phyloP scores from a whole-genome alignment of 805 yeast genomes.

The Candida nanaspora region DNA sequence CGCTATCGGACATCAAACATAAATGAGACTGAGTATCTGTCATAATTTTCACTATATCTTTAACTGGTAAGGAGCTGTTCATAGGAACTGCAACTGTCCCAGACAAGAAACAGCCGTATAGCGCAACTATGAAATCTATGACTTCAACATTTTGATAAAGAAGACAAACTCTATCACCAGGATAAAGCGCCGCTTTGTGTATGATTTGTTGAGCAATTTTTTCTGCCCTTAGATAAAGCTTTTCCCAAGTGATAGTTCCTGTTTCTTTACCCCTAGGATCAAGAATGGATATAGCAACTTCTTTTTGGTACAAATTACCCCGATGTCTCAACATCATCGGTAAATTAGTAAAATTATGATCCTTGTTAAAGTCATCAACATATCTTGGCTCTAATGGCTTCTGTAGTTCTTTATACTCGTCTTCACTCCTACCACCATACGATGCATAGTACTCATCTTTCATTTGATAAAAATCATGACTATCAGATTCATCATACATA shows the following conservation, averaged over 20 bases:
- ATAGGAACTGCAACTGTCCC: constrained; percentile 95
- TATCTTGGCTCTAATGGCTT: constrained; percentile 60
- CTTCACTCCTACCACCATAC: not conserved
- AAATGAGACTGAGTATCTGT: constrained; percentile 68
- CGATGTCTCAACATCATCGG: constrained; percentile 69
- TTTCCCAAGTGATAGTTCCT: constrained; percentile 80
- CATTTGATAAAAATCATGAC: not conserved
- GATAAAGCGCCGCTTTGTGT: constrained; percentile 63
- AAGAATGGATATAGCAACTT: constrained; percentile 63
- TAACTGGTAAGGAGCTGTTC: constrained; percentile 60
- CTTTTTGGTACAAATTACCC: constrained; percentile 56
- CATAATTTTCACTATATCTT: constrained; percentile 68
- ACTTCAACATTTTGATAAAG: constrained; percentile 81
- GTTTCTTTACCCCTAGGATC: constrained; percentile 80
- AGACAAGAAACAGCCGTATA: constrained; percentile 87
- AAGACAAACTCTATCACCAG: constrained; percentile 78
- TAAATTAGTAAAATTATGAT: constrained; percentile 47
- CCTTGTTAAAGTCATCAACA: constrained; percentile 27
- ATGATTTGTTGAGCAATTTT: constrained; percentile 80
- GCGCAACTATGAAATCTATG: constrained; percentile 76
- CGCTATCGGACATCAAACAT: constrained; percentile 74
- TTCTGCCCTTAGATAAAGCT: constrained; percentile 72
- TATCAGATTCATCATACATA: constrained; percentile 2
- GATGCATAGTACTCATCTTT: constrained; percentile 7
- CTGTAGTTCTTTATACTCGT: constrained; percentile 34